These are phyloP conservation scores for Flaveria ramosissima DNA, from an alignment of 129 eudicot genomes.

Conservation along the genomic window DNA sequence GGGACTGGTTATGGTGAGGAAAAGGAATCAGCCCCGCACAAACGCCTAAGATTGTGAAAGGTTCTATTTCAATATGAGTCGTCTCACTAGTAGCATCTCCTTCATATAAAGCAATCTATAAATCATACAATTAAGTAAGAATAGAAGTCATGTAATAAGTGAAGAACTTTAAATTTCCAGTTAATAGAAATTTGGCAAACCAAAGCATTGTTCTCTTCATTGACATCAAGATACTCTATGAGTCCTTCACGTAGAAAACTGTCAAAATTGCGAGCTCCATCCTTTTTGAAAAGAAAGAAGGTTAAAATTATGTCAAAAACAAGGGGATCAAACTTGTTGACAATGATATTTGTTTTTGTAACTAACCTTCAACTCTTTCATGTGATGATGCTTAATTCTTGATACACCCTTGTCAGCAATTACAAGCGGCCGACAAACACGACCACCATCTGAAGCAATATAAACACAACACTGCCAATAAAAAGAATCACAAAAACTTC, in stretches of 20 bases:
- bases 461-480: conserved; percentile 84
- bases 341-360: neutral
- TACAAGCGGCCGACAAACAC: conserved; percentile 98
- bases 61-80: conserved; percentile 96
- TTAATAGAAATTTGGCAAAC: conserved; percentile 37
- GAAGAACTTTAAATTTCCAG: neutral
- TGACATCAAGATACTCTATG: conserved; percentile 97
- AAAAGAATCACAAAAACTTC: neutral
- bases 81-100: conserved; percentile 69
- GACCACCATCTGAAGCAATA: conserved; percentile 97
- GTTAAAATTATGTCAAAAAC: conserved; percentile 12
- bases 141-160: conserved; percentile 1
- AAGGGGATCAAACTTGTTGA: neutral
- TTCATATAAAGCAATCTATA: conserved; percentile 82
- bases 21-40: conserved; percentile 92
- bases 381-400: conserved; percentile 84
- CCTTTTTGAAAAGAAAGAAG: conserved; percentile 51
- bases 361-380: conserved; percentile 82
- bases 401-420: conserved; percentile 96
- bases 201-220: conserved; percentile 96
- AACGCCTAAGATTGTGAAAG: conserved; percentile 86
- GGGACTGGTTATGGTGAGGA: conserved; percentile 99
- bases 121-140: conserved; percentile 19
- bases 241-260: conserved; percentile 83
- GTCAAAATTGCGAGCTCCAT: conserved; percentile 77